These are phyloP conservation scores for Suhomyces coccinellae DNA, from an alignment of 1,139 yeast genomes.

Conservation along the genomic window DNA sequence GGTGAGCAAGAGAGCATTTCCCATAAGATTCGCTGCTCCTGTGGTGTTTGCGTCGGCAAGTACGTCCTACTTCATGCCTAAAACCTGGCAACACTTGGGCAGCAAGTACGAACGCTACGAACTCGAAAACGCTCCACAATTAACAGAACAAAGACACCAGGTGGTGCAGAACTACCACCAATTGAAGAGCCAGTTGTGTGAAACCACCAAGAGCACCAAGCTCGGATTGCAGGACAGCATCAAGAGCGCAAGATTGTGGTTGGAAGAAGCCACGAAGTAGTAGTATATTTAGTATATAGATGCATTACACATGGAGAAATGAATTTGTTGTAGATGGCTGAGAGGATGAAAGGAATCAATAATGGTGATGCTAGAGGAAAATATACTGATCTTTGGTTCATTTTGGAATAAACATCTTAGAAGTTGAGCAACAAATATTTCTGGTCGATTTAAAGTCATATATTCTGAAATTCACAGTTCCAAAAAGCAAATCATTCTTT, in stretches of 20 bases:
- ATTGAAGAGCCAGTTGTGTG: constrained; percentile 16
- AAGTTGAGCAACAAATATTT: too few relatives aligned
- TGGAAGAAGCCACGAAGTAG: not conserved
- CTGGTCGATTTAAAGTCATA: too few relatives aligned
- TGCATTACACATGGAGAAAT: not conserved
- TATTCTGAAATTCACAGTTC: too few relatives aligned
- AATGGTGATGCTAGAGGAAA: too few relatives aligned
- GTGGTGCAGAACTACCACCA: constrained; percentile 16
- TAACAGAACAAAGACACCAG: constrained; percentile 17
- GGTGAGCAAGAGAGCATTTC: constrained; percentile 46
- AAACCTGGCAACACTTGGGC: constrained; percentile 24
- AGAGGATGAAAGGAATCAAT: too few relatives aligned
- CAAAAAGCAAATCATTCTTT: too few relatives aligned
- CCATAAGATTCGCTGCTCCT: constrained; percentile 53
- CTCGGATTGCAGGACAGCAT: constrained; percentile 2
- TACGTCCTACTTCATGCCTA: constrained; percentile 39
- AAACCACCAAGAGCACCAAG: constrained; percentile 5
- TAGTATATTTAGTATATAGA: not conserved
- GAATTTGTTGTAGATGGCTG: too few relatives aligned
- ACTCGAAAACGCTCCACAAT: constrained; percentile 14
- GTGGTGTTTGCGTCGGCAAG: constrained; percentile 48
- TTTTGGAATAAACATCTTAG: too few relatives aligned
- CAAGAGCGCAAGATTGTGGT: constrained; percentile 7
- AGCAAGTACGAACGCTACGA: constrained; percentile 15
- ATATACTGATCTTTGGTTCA: too few relatives aligned